Conservation (phyloP, 2,329 filamentous ascomycete species). For the Botrytis deweyae region DNA sequence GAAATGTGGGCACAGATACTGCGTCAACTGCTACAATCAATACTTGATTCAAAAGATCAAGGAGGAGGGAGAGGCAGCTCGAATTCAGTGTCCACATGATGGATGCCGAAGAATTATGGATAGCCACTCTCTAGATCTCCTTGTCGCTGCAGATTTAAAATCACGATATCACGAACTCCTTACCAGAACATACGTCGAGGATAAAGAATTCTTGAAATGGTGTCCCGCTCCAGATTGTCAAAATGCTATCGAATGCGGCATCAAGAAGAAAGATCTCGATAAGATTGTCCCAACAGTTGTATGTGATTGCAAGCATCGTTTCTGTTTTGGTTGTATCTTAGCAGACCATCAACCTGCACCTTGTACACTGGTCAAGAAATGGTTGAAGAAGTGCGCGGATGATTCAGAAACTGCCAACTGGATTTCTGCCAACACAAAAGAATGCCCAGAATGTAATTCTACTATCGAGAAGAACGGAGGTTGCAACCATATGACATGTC, state of each 20-base stretch:
- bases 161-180: conserved; percentile 79
- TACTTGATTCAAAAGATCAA: conserved; percentile 92
- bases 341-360: conserved; percentile 92
- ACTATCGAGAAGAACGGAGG: conserved; percentile 99
- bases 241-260: conserved; percentile 83
- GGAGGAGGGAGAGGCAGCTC: conserved; percentile 90
- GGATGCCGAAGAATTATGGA: conserved; percentile 89
- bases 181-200: conserved; percentile 93
- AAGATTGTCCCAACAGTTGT: conserved; percentile 86
- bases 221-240: conserved; percentile 97
- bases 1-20: conserved; percentile 93
- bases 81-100: conserved; percentile 89
- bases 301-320: conserved; percentile 80
- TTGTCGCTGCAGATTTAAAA: conserved; percentile 59
- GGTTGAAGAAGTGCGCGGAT: conserved; percentile 98
- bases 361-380: conserved; percentile 86
- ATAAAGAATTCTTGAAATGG: conserved; percentile 95
- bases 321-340: conserved; percentile 92
- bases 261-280: conserved; percentile 84
- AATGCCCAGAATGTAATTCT: conserved; percentile 92
- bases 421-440: conserved; percentile 99
- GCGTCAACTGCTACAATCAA: conserved; percentile 86
- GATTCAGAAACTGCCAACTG: conserved; percentile 98
- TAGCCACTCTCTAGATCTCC: conserved; percentile 77
- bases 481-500: conserved; percentile 97